Evolutionary conservation across 768 basidiomycete species (phyloP).

Genomic region (Trametes cinnabarina): DNA sequence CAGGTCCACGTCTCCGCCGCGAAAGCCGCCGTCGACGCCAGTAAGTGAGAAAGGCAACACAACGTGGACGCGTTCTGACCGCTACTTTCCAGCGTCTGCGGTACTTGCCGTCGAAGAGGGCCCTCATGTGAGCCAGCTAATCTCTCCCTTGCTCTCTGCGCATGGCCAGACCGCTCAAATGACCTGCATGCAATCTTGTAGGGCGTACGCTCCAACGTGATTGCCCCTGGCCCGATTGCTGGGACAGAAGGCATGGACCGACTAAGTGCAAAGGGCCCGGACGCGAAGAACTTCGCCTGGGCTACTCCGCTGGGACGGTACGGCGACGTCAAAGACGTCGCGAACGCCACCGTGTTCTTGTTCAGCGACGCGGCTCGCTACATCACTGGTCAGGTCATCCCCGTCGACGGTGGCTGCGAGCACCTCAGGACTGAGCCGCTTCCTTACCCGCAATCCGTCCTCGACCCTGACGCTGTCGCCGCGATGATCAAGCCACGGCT

Average conservation of each 20-base stretch:
- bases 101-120: conserved; percentile 94
- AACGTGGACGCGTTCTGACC: neutral
- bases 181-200: neutral
- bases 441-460: conserved; percentile 62
- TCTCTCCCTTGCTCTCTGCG: neutral
- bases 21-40: conserved; percentile 91
- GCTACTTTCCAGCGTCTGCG: conserved; percentile 46
- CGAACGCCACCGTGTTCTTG: conserved; percentile 71
- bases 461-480: conserved; percentile 54
- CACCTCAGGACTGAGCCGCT: conserved; percentile 47
- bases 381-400: conserved; percentile 73
- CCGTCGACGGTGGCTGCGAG: conserved; percentile 65
- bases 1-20: conserved; percentile 95
- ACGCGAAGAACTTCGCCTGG: conserved; percentile 17
- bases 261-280: conserved; percentile 34
- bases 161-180: neutral
- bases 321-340: conserved; percentile 62
- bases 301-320: conserved; percentile 46
- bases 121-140: conserved; percentile 48
- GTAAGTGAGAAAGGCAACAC: conserved; percentile 21
- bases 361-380: conserved; percentile 79
- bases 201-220: conserved; percentile 89
- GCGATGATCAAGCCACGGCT: conserved; percentile 49
- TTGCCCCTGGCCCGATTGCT: conserved; percentile 79
- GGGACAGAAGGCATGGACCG: conserved; percentile 75